Conservation (phyloP, 345 rosid species). For the Psidium guajava region DNA sequence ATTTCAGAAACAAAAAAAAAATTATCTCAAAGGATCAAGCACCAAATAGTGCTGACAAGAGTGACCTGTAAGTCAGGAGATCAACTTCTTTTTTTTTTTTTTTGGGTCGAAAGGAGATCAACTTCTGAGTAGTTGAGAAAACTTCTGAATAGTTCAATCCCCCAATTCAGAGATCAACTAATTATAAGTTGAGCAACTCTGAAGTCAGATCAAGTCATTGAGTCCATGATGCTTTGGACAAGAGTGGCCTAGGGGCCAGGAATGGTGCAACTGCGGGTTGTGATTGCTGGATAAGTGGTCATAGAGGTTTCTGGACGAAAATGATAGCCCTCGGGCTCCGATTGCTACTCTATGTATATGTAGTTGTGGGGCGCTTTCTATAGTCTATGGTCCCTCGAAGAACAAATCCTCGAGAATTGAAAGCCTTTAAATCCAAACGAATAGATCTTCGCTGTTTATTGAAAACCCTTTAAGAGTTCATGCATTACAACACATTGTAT, state of each 20-base stretch:
- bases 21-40: neutral
- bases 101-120: too few species aligned
- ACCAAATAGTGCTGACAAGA: neutral
- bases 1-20: neutral
- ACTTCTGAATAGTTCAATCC: neutral
- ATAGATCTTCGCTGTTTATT: neutral
- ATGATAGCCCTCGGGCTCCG: neutral
- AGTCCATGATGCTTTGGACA: neutral
- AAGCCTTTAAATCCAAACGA: neutral
- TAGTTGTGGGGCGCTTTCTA: neutral
- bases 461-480: neutral
- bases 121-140: too few species aligned
- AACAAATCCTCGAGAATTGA: neutral
- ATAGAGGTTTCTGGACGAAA: neutral
- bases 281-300: neutral
- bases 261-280: neutral
- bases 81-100: too few species aligned
- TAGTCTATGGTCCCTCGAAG: neutral
- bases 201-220: neutral
- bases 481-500: neutral
- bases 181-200: neutral
- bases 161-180: rapidly evolving
- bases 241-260: neutral
- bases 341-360: neutral
- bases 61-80: too few species aligned